Evolutionary conservation across 129 eudicot genomes (phyloP).

Genomic region (Mikania micrantha): DNA sequence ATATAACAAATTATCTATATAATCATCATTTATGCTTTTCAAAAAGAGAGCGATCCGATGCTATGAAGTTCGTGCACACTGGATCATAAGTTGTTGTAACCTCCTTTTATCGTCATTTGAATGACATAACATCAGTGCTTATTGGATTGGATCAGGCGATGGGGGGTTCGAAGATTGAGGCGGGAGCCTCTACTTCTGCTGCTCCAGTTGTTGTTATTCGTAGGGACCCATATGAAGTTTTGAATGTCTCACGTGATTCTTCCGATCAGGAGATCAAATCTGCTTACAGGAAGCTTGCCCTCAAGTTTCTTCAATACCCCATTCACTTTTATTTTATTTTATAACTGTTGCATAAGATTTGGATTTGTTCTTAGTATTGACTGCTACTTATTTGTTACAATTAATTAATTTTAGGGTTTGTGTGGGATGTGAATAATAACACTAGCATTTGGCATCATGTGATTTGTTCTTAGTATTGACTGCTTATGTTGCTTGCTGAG

Average conservation of each 20-base stretch:
- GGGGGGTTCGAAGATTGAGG: slow-evolving; percentile 58
- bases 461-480: not conserved
- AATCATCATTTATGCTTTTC: not conserved
- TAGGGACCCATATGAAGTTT: slow-evolving; percentile 83
- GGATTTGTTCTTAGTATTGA: not conserved
- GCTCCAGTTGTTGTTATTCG: slow-evolving; percentile 43
- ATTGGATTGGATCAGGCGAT: too few species aligned
- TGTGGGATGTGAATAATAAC: not conserved
- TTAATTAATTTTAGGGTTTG: not conserved
- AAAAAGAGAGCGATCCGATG: slow-evolving; percentile 16
- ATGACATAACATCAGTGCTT: too few species aligned
- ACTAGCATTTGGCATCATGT: not conserved
- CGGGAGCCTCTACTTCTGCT: slow-evolving; percentile 27
- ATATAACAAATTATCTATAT: too few species aligned
- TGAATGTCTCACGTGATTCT: slow-evolving; percentile 58
- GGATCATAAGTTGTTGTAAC: not conserved
- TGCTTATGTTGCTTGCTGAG: not conserved
- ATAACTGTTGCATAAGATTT: not conserved
- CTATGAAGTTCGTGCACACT: slow-evolving; percentile 14
- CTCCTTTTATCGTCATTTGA: too few species aligned
- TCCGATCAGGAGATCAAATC: slow-evolving; percentile 91
- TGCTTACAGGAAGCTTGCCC: slow-evolving; percentile 94
- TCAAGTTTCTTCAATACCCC: slow-evolving; percentile 49
- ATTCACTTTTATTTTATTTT: not conserved
- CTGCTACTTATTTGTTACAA: not conserved